phyloP scores from a whole-genome alignment of 805 yeast species.

The Candida montana region DNA sequence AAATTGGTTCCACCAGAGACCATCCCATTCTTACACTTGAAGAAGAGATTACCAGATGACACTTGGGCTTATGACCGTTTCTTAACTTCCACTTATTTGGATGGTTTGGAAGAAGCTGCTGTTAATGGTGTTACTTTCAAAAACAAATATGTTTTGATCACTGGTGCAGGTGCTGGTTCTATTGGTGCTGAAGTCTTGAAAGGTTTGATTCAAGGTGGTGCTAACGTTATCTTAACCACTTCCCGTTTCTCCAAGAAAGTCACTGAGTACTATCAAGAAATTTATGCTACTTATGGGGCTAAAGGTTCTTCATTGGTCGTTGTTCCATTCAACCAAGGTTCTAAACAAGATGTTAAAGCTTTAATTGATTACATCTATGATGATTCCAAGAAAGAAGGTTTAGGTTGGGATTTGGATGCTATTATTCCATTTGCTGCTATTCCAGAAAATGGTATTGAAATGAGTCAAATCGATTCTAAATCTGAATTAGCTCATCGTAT shows the following conservation, averaged over 20 bases:
- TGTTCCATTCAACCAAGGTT: conserved; percentile 98
- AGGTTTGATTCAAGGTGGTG: conserved; percentile 96
- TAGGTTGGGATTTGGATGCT: conserved; percentile 97
- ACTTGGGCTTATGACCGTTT: conserved; percentile 80
- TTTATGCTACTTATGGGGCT: conserved; percentile 91
- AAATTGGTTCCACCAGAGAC: conserved; percentile 73
- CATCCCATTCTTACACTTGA: conserved; percentile 90
- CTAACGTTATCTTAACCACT: conserved; percentile 93
- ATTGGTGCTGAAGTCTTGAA: conserved; percentile 96
- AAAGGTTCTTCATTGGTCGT: conserved; percentile 88
- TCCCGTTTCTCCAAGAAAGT: conserved; percentile 91
- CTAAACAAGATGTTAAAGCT: conserved; percentile 86
- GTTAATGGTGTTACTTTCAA: conserved; percentile 88
- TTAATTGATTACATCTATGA: conserved; percentile 81
- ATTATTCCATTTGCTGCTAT: conserved; percentile 98
- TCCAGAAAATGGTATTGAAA: conserved; percentile 96
- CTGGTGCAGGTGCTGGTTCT: conserved; percentile 99
- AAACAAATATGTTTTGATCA: conserved; percentile 82
- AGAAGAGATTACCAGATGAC: conserved; percentile 66
- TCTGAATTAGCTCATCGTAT: conserved; percentile 98
- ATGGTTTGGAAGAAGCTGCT: conserved; percentile 91
- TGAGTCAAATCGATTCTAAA: conserved; percentile 87
- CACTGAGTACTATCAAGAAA: conserved; percentile 90
- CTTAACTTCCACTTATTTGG: conserved; percentile 73
- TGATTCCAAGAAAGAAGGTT: conserved; percentile 78